Evolutionary conservation across 1,284 basidiomycete genomes (phyloP), one percentile per base, ranked within the genome.

Genomic region (Psilocybe mexicana): DNA sequence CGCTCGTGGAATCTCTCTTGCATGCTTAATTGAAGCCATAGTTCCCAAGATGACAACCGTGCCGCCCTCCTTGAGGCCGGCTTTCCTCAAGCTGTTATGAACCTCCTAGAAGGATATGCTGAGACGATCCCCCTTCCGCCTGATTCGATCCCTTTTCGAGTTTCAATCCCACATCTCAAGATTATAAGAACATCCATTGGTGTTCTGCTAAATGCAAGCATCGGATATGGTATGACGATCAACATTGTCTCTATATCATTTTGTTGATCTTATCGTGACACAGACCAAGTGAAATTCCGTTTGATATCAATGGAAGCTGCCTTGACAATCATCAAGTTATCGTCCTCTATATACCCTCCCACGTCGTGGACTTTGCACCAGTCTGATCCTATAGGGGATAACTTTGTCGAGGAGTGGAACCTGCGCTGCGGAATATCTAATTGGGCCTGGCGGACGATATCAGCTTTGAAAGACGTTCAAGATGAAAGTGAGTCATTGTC

Each of bases 101-200:
- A 81, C 10, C 65, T 93, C 6, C 75, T 93, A 18, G 86, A 90
- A 72, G 83, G 83, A 38, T 93, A 92, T 67, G 78, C 79, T 33
- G 85, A 87, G 38, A 71, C 72, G 12, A 71, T 87, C 24, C 77
- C 80, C 10, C 65, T 77, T 25, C 74, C 73, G 11, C 73, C 76
- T 0, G 70, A 72, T 44, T 50, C 65, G 28, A 71, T 71, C 45
- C 83, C 84, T 14, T 69, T 84, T 14, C 73, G 81, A 23, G 72
- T 90, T 25, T 76, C 83, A 45, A 75, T 82, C 52, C 70, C 79
- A 7, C 85, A 92, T 66, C 79, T 94, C 42, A 88, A 83, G 67
- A 77, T 94, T 57, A 77, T 93, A 52, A 86, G 87, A 66, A 93
- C 90, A 3, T 82, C 89, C 3, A 82, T 93, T 55, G 93, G 93